phyloP scores from a whole-genome alignment of 2,329 filamentous ascomycete genomes.

The Hirsutella thompsonii region DNA sequence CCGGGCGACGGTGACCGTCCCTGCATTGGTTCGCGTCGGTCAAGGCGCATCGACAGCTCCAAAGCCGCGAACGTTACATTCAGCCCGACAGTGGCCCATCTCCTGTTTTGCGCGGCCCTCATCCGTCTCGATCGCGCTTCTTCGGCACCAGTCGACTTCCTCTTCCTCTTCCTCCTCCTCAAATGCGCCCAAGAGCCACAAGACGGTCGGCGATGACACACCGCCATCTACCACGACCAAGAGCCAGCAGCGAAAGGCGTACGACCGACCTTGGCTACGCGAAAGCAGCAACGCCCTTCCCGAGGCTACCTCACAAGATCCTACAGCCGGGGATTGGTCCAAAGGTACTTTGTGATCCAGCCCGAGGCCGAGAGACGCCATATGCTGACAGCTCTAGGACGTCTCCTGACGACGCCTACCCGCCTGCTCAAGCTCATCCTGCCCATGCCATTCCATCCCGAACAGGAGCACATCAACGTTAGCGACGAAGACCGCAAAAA shows the following conservation, averaged over 20 bases:
- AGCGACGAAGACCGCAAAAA: constrained; percentile 21
- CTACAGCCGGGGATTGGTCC: constrained; percentile 11
- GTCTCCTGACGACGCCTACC: constrained; percentile 69
- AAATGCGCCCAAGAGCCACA: not conserved
- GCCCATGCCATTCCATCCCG: constrained; percentile 42
- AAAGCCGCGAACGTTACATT: not conserved
- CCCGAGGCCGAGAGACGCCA: not conserved
- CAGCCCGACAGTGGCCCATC: not conserved
- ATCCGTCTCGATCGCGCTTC: not conserved
- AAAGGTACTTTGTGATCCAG: constrained; percentile 14
- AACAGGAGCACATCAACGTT: constrained; percentile 26
- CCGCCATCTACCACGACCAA: not conserved
- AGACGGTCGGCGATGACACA: not conserved
- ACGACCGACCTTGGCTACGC: constrained; percentile 52
- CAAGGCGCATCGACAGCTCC: not conserved
- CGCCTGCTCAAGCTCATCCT: constrained; percentile 70
- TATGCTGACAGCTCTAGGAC: constrained; percentile 32
- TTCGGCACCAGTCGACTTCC: not conserved
- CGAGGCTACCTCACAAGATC: constrained; percentile 15
- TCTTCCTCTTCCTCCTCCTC: too few relatives aligned
- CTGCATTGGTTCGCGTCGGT: not conserved
- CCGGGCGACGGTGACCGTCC: not conserved
- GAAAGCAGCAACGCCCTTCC: constrained; percentile 36
- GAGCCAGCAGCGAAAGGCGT: constrained; percentile 38
- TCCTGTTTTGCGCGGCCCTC: not conserved